Conservation (phyloP, 2,329 filamentous ascomycete genomes). For the Ascochyta pisi region DNA sequence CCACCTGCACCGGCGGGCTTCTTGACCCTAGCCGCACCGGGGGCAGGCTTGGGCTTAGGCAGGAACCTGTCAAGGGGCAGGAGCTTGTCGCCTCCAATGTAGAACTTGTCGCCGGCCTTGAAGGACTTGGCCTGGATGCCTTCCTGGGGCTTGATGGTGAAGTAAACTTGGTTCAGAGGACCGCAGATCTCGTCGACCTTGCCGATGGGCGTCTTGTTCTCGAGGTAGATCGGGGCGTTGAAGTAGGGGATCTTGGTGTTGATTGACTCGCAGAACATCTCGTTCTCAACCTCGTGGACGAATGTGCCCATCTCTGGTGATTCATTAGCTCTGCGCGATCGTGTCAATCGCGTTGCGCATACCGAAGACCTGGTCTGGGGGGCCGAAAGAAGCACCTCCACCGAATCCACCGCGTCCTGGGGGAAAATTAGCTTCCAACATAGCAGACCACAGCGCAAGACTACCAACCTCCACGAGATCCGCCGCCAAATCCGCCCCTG, state of each 20-base stretch:
- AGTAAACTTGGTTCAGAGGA: constrained; percentile 96
- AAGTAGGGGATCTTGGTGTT: constrained; percentile 98
- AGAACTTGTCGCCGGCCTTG: constrained; percentile 97
- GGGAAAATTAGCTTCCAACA: constrained; percentile 39
- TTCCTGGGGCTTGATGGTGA: constrained; percentile 96
- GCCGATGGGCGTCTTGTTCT: constrained; percentile 96
- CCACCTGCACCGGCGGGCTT: constrained; percentile 66
- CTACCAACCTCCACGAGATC: constrained; percentile 57
- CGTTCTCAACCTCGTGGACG: constrained; percentile 93
- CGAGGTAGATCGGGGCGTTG: constrained; percentile 97
- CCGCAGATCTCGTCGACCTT: constrained; percentile 98
- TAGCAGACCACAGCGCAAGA: constrained; percentile 23
- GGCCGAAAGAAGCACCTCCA: constrained; percentile 49
- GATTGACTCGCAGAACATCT: constrained; percentile 95
- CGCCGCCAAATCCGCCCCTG: constrained; percentile 56
- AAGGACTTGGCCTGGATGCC: constrained; percentile 95
- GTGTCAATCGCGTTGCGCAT: constrained; percentile 8
- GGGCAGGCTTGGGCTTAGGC: constrained; percentile 83
- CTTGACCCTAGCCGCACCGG: constrained; percentile 73
- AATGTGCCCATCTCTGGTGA: constrained; percentile 87
- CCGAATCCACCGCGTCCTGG: constrained; percentile 49
- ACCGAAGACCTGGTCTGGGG: constrained; percentile 55
- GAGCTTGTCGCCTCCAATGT: constrained; percentile 92
- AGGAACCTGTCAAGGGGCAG: constrained; percentile 94
- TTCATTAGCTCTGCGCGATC: constrained; percentile 24